phyloP scores from a whole-genome alignment of 2,329 filamentous ascomycete genomes.

The Aspergillus puulaauensis region DNA sequence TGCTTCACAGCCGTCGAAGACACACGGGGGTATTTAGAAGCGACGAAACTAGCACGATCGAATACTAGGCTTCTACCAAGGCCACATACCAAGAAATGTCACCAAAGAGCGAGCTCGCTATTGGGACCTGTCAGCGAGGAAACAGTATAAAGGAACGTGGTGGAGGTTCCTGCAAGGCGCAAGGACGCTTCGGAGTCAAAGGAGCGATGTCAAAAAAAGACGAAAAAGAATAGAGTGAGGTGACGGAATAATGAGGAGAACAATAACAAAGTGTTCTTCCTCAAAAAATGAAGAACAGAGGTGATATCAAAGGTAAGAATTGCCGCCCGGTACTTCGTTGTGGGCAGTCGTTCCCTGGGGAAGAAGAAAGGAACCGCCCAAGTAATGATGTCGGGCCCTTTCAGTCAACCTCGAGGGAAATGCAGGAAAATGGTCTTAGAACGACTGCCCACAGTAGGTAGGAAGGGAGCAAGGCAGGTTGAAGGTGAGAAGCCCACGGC shows the following conservation, averaged over 20 bases:
- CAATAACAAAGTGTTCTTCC: conserved; percentile 2
- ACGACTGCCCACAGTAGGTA: conserved; percentile 26
- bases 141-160: conserved; percentile 19
- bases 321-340: conserved; percentile 21
- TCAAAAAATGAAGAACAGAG: neutral
- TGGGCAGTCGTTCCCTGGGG: conserved; percentile 44
- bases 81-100: conserved; percentile 26
- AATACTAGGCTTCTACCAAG: conserved; percentile 10
- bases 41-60: conserved; percentile 12
- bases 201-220: conserved; percentile 11
- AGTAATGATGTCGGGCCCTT: conserved; percentile 1
- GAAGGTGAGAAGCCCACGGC: conserved; percentile 14
- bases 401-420: conserved; percentile 14
- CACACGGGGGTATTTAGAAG: conserved; percentile 8
- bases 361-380: conserved; percentile 25
- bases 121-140: conserved; percentile 20
- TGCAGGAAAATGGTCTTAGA: conserved; percentile 13
- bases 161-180: conserved; percentile 10
- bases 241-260: conserved; percentile 9
- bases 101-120: conserved; percentile 17
- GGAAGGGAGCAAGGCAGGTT: conserved; percentile 11
- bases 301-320: conserved; percentile 15
- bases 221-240: neutral
- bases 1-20: neutral
- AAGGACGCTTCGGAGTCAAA: conserved; percentile 7